Percentiles rank a stretch among this genome's conserved stretches.
phyloP scores from a whole-genome alignment of 208 protist species.

The Acanthamoeba culbertsoni region DNA sequence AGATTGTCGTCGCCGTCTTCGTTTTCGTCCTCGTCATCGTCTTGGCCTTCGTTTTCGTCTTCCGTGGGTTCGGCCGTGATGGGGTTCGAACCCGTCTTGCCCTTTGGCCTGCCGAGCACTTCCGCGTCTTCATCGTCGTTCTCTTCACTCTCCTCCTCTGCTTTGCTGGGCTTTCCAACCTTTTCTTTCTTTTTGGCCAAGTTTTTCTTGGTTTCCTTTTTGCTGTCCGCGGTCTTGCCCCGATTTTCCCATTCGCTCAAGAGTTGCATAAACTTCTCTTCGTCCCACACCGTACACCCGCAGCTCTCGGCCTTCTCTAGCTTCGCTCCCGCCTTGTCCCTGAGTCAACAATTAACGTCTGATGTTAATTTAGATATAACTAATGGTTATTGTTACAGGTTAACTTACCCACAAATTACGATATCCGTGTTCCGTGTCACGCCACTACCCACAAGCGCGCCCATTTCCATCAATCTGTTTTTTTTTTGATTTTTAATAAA shows the following conservation, averaged over 20 bases:
- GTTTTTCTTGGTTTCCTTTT: background rate
- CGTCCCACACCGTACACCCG: background rate
- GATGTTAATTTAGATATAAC: no score
- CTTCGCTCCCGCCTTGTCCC: conserved; percentile 12
- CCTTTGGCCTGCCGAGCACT: no score
- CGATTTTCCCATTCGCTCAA: background rate
- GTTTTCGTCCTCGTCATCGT: background rate
- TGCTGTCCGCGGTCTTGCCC: background rate
- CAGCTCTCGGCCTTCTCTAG: background rate
- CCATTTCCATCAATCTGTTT: background rate
- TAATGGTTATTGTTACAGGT: no score
- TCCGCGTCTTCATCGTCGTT: no score
- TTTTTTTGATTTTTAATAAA: background rate
- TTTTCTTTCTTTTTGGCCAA: background rate
- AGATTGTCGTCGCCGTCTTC: background rate
- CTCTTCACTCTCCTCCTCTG: no score
- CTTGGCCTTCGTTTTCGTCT: no score
- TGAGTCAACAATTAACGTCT: no score
- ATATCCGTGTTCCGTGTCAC: background rate
- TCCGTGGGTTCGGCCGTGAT: no score
- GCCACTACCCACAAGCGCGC: background rate
- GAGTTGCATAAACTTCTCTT: conserved; percentile 20
- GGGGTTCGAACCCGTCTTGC: no score
- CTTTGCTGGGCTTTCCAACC: no score
- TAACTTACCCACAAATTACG: background rate